Percentiles rank a stretch among this genome's conserved stretches.
These are phyloP conservation scores for Metarhizium anisopliae DNA, from an alignment of 2,329 filamentous ascomycete genomes.

Conservation along the genomic window DNA sequence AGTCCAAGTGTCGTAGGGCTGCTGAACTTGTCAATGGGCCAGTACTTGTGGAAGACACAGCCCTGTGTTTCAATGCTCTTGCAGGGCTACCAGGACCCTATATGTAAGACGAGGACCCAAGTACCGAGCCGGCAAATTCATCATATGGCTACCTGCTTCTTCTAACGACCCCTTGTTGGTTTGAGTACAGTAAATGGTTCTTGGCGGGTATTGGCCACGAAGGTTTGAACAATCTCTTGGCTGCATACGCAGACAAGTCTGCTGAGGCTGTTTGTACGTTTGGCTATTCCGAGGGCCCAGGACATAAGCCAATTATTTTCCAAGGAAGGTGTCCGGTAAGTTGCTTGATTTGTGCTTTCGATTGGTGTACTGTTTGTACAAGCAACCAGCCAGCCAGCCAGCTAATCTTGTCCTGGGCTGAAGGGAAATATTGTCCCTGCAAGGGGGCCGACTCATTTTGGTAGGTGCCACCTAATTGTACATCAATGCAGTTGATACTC, in stretches of 20 bases:
- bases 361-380: background rate
- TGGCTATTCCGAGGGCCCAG: slow-evolving; percentile 80
- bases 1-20: slow-evolving; percentile 76
- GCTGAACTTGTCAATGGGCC: slow-evolving; percentile 74
- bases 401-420: background rate
- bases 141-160: background rate
- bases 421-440: slow-evolving; percentile 73
- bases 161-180: background rate
- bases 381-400: background rate
- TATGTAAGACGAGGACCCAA: slow-evolving; percentile 52
- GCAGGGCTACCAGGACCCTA: slow-evolving; percentile 91
- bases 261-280: slow-evolving; percentile 95
- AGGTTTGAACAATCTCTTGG: slow-evolving; percentile 83
- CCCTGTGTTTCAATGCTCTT: slow-evolving; percentile 84
- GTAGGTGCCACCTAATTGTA: slow-evolving; percentile 38
- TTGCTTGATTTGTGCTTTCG: slow-evolving; percentile 2
- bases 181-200: slow-evolving; percentile 77
- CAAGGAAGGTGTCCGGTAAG: slow-evolving; percentile 77
- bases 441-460: slow-evolving; percentile 73
- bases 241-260: slow-evolving; percentile 81
- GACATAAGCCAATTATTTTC: slow-evolving; percentile 76
- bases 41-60: slow-evolving; percentile 92
- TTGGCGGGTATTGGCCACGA: slow-evolving; percentile 72
- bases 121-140: background rate
- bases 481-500: slow-evolving; percentile 4